Evolutionary conservation across 192 early-diverging fungal genomes (phyloP).

Genomic region (Diversispora eburnea): DNA sequence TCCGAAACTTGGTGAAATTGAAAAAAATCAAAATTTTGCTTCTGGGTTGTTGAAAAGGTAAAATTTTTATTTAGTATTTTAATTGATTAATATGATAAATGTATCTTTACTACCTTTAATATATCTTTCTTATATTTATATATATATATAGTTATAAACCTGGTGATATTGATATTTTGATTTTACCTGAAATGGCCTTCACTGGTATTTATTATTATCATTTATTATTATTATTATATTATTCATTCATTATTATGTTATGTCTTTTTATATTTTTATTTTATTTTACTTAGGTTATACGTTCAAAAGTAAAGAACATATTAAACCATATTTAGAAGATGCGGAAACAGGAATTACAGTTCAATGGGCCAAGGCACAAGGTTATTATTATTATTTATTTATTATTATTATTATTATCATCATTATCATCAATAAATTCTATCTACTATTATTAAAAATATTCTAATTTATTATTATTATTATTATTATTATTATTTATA

Average conservation of each 20-base stretch:
- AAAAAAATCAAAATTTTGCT: conserved; percentile 16
- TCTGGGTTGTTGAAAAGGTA: conserved; percentile 8
- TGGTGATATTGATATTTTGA: conserved; percentile 61
- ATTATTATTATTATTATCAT: too few species aligned
- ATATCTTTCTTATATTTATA: not conserved
- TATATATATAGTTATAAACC: conserved; percentile 39
- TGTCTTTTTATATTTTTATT: not conserved
- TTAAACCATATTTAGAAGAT: conserved; percentile 58
- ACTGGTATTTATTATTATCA: conserved; percentile 48
- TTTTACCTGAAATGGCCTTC: conserved; percentile 79
- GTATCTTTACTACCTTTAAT: not conserved
- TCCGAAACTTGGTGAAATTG: conserved; percentile 11
- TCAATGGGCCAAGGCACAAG: conserved; percentile 61
- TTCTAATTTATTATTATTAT: not conserved
- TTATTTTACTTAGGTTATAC: conserved; percentile 53
- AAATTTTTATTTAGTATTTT: not conserved
- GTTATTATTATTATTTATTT: too few species aligned
- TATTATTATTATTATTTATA: conserved; percentile 1
- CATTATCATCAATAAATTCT: not conserved
- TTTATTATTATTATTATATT: not conserved
- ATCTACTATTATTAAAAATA: not conserved
- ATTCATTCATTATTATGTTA: not conserved
- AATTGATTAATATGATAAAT: not conserved
- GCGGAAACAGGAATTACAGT: conserved; percentile 49
- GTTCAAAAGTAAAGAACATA: conserved; percentile 55